phyloP scores from a whole-genome alignment of 805 yeast species.

The Pichia sporocuriosa region DNA sequence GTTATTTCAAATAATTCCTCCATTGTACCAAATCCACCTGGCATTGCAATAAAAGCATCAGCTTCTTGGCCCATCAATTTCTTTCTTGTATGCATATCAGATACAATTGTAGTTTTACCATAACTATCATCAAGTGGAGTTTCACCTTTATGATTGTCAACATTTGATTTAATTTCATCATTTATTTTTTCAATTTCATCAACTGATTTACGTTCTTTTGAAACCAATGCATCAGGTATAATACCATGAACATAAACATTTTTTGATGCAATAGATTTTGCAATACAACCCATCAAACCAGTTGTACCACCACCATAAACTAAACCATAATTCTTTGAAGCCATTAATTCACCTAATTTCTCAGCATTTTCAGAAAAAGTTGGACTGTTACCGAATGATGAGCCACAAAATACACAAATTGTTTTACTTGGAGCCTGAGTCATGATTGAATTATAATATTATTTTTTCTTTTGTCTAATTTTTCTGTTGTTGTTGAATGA shows the following conservation, averaged over 20 bases:
- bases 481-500: not conserved
- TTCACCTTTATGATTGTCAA: conserved; percentile 57
- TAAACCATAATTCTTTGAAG: conserved; percentile 57
- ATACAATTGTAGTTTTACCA: conserved; percentile 75
- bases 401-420: conserved; percentile 84
- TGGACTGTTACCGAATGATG: conserved; percentile 58
- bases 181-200: conserved; percentile 36
- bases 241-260: conserved; percentile 76
- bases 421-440: conserved; percentile 29
- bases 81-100: conserved; percentile 88
- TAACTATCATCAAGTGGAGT: conserved; percentile 59
- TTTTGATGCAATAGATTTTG: conserved; percentile 49
- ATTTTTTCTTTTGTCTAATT: not conserved
- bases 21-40: conserved; percentile 88
- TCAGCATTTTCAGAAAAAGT: conserved; percentile 46
- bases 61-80: conserved; percentile 80
- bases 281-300: conserved; percentile 75
- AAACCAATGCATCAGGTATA: conserved; percentile 77
- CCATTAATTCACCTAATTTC: conserved; percentile 54
- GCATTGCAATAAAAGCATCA: conserved; percentile 73
- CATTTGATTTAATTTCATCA: conserved; percentile 41
- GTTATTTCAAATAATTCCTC: conserved; percentile 87
- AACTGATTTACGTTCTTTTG: conserved; percentile 52
- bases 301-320: conserved; percentile 91
- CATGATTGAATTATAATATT: not conserved